Evolutionary conservation across 345 rosid species (phyloP).

Genomic region (Gynandropsis gynandra): DNA sequence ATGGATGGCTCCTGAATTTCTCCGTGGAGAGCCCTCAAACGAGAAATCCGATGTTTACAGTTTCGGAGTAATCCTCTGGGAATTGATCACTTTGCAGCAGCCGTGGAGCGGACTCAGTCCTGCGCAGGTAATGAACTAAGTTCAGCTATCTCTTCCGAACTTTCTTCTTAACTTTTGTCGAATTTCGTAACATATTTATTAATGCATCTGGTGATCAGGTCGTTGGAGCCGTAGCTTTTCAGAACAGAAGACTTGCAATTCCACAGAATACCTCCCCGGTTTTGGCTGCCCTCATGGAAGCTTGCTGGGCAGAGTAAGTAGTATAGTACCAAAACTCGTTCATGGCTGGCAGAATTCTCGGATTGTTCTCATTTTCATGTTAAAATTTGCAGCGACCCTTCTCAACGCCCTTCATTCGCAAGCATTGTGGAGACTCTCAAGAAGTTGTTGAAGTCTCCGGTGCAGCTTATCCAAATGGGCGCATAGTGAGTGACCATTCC

Average conservation of each 20-base stretch:
- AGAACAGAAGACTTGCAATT: constrained; percentile 73
- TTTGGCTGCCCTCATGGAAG: constrained; percentile 84
- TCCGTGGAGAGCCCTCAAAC: constrained; percentile 92
- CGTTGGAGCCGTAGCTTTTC: constrained; percentile 97
- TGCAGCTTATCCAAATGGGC: constrained; percentile 39
- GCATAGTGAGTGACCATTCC: too few relatives aligned
- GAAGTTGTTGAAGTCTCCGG: constrained; percentile 58
- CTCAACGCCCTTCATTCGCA: constrained; percentile 51
- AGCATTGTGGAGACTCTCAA: constrained; percentile 49
- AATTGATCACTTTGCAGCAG: constrained; percentile 78
- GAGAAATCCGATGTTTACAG: constrained; percentile 96
- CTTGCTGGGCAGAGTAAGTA: constrained; percentile 91
- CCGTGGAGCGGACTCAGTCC: constrained; percentile 95
- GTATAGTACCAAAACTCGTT: too few relatives aligned
- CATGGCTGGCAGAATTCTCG: not conserved
- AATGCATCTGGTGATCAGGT: constrained; percentile 45
- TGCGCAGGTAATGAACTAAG: constrained; percentile 55
- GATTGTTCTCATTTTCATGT: too few relatives aligned
- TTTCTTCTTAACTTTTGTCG: too few relatives aligned
- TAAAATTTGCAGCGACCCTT: constrained; percentile 70
- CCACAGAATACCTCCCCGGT: constrained; percentile 64
- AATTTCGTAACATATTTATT: not conserved
- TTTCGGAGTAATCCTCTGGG: constrained; percentile 93
- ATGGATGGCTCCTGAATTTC: constrained; percentile 99
- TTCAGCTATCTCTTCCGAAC: too few relatives aligned